phyloP scores from a whole-genome alignment of 169 alveolate genomes.

The Babesia sp. region DNA sequence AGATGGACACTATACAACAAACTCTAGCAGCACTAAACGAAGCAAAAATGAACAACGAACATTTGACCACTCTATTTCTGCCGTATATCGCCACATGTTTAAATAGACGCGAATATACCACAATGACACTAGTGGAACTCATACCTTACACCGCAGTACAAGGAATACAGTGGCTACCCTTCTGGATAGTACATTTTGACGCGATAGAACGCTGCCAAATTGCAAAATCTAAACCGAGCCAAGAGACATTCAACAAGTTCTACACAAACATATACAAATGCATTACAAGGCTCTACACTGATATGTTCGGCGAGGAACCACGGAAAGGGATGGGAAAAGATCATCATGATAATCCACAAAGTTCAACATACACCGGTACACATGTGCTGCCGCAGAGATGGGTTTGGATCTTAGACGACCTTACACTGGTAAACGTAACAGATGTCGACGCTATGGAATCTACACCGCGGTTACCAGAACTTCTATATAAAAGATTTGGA shows the following conservation, averaged over 20 bases:
- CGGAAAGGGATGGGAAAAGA: too few species aligned
- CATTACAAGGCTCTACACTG: neutral
- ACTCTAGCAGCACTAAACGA: conserved; percentile 18
- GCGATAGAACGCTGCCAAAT: neutral
- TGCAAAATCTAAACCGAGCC: neutral
- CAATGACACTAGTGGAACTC: neutral
- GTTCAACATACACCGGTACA: too few species aligned
- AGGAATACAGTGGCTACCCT: neutral
- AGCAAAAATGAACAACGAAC: conserved; percentile 3
- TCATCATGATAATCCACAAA: too few species aligned
- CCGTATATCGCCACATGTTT: conserved; percentile 34
- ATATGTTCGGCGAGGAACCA: neutral
- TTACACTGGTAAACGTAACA: conserved; percentile 4
- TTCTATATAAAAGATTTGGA: neutral
- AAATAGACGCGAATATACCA: neutral
- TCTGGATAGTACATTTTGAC: conserved; percentile 10
- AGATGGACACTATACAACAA: neutral
- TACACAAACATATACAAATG: neutral
- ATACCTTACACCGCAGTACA: neutral
- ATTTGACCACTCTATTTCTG: conserved; percentile 13
- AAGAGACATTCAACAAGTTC: neutral
- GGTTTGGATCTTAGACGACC: conserved; percentile 5
- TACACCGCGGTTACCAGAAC: neutral
- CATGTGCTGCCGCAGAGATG: neutral
- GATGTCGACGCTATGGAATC: conserved; percentile 15